These are phyloP conservation scores for Eragrostis tef DNA, from an alignment of 202 grass and related monocot species.

Conservation along the genomic window DNA sequence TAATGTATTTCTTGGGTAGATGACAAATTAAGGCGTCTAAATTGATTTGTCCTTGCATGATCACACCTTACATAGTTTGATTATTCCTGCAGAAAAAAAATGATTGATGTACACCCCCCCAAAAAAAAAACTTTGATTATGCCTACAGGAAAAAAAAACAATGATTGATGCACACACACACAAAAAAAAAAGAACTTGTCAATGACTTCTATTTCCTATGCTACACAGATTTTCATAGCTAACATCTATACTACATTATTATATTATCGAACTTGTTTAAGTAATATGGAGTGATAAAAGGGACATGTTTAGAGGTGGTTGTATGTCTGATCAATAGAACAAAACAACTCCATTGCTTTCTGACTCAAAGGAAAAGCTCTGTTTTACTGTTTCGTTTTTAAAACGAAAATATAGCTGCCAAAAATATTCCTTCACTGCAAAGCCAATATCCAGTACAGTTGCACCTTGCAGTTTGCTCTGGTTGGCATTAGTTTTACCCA, in stretches of 20 bases:
- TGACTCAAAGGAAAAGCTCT: constrained; percentile 13
- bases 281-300: constrained; percentile 1
- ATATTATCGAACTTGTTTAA: constrained; percentile 9
- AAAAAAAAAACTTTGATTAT: too few relatives aligned
- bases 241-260: not conserved
- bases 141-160: too few relatives aligned
- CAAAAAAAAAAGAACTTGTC: constrained; percentile 1
- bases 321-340: constrained; percentile 16
- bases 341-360: constrained; percentile 13
- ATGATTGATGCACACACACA: too few relatives aligned
- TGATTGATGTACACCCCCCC: too few relatives aligned
- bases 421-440: not conserved
- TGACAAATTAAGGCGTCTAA: constrained; percentile 23
- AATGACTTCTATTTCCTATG: not conserved
- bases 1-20: constrained; percentile 43
- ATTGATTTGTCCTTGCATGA: constrained; percentile 29
- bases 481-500: constrained; percentile 20
- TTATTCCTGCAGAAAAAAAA: not conserved
- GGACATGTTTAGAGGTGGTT: constrained; percentile 11
- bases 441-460: not conserved
- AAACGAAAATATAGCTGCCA: not conserved
- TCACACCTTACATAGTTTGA: constrained; percentile 2
- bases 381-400: not conserved
- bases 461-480: not conserved
- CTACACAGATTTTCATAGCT: constrained; percentile 1